Conservation (phyloP, 2,329 filamentous ascomycete species). For the Phyllosticta citrichinensis region DNA sequence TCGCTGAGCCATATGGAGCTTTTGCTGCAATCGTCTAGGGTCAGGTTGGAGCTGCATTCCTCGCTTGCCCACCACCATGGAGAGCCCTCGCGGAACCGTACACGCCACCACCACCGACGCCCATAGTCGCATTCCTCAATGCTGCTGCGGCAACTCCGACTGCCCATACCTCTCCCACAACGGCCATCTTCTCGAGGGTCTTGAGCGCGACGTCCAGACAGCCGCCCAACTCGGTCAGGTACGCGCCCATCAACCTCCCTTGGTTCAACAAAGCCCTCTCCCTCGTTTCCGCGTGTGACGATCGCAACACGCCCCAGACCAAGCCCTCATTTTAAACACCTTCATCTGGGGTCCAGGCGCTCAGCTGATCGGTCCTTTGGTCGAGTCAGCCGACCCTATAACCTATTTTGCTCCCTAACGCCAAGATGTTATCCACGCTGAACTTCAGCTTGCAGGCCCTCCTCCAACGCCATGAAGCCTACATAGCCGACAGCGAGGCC, state of each 20-base stretch:
- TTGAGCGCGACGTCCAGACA: constrained; percentile 79
- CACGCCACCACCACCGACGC: constrained; percentile 1
- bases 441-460: constrained; percentile 73
- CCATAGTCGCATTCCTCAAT: constrained; percentile 35
- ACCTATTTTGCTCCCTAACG: constrained; percentile 2
- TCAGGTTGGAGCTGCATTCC: constrained; percentile 1
- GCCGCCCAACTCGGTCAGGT: constrained; percentile 90
- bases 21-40: background rate
- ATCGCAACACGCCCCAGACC: background rate
- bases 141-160: constrained; percentile 76
- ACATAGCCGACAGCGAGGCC: constrained; percentile 83
- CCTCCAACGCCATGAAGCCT: constrained; percentile 83
- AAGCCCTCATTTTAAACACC: background rate
- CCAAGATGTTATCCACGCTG: constrained; percentile 32
- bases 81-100: constrained; percentile 3
- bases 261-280: background rate
- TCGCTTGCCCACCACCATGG: constrained; percentile 5
- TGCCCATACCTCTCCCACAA: constrained; percentile 78
- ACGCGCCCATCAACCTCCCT: constrained; percentile 34
- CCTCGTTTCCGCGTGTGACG: background rate
- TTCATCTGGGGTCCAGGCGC: background rate
- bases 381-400: background rate
- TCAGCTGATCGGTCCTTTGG: background rate
- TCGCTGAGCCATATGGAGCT: background rate
- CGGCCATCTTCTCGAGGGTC: constrained; percentile 61